phyloP scores from a whole-genome alignment of 257 asterid species.

The Salvia rosmarinus region DNA sequence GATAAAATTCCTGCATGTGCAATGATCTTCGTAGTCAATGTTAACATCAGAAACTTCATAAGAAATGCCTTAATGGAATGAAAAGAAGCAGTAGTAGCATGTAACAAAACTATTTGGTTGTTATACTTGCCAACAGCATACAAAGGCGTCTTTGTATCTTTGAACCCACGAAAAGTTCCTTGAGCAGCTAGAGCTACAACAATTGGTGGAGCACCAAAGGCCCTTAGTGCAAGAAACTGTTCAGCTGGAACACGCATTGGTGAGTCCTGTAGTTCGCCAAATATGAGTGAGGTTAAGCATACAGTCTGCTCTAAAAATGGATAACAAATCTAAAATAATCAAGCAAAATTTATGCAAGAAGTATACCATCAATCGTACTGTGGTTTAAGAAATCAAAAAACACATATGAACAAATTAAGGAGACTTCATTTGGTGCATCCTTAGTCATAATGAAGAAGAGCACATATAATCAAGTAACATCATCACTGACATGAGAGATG shows the following conservation, averaged over 20 bases:
- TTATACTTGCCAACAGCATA: conserved; percentile 76
- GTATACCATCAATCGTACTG: neutral
- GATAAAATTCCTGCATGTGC: too few species aligned
- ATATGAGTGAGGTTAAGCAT: conserved; percentile 24
- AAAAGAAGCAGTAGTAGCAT: neutral
- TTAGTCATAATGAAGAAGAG: neutral
- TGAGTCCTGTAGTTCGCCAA: conserved; percentile 67
- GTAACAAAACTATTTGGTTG: neutral
- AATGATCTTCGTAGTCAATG: too few species aligned
- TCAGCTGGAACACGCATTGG: conserved; percentile 91
- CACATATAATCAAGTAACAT: conserved; percentile 14
- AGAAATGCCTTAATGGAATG: neutral
- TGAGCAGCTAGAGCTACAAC: conserved; percentile 96
- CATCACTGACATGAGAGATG: neutral
- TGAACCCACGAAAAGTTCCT: conserved; percentile 94
- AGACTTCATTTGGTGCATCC: conserved; percentile 2
- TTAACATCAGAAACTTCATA: too few species aligned
- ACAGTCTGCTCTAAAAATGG: conserved; percentile 24
- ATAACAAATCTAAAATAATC: conserved; percentile 19
- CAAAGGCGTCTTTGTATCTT: conserved; percentile 94
- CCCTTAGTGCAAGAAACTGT: conserved; percentile 80
- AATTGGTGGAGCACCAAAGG: conserved; percentile 92
- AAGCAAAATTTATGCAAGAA: neutral
- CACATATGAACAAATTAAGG: neutral
- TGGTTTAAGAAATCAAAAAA: conserved; percentile 1